Percentiles rank a stretch among this genome's conserved stretches.
These are phyloP conservation scores for Hibiscus trionum DNA, from an alignment of 345 rosid genomes.

Conservation along the genomic window DNA sequence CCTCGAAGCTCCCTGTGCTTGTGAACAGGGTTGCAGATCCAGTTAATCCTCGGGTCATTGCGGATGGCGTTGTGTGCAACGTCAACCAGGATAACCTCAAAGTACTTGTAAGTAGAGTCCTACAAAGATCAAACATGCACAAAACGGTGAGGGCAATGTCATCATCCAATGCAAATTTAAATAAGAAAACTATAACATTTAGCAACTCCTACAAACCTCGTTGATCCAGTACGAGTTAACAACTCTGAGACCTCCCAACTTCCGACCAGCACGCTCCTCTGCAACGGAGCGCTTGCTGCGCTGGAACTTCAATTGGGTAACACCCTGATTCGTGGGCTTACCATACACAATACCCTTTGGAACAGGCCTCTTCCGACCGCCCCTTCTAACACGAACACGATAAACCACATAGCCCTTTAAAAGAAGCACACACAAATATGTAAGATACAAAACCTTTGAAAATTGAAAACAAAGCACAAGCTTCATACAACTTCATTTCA, in stretches of 20 bases:
- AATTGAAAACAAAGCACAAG: background rate
- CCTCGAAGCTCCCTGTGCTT: slow-evolving; percentile 97
- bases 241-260: slow-evolving; percentile 83
- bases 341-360: slow-evolving; percentile 91
- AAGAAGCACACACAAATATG: too few species aligned
- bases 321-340: slow-evolving; percentile 85
- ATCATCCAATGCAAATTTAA: background rate
- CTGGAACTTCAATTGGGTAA: slow-evolving; percentile 93
- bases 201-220: slow-evolving; percentile 38
- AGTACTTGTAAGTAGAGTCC: slow-evolving; percentile 98
- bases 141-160: background rate
- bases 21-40: slow-evolving; percentile 96
- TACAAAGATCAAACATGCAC: slow-evolving; percentile 5
- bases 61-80: slow-evolving; percentile 73
- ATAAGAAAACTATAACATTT: background rate
- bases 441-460: background rate
- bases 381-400: slow-evolving; percentile 77
- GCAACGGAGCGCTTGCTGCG: slow-evolving; percentile 97
- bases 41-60: slow-evolving; percentile 83
- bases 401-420: slow-evolving; percentile 67
- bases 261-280: slow-evolving; percentile 94
- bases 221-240: slow-evolving; percentile 97
- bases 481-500: too few species aligned
- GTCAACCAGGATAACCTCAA: slow-evolving; percentile 85
- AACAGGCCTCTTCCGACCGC: slow-evolving; percentile 98